Evolutionary conservation across 2,329 filamentous ascomycete genomes (phyloP).

Genomic region (Fusarium sp.): DNA sequence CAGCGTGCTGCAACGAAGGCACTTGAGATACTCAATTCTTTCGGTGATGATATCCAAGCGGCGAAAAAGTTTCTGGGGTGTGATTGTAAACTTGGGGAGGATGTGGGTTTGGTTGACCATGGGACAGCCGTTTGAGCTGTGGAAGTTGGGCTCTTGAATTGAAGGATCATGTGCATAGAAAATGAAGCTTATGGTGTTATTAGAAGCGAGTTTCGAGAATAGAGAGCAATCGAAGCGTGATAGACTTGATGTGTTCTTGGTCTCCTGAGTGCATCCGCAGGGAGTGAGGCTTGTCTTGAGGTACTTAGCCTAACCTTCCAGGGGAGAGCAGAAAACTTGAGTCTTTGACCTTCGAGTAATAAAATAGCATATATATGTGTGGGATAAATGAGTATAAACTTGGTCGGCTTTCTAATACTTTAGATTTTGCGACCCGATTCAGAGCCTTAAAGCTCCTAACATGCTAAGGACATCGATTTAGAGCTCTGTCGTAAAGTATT

Average conservation of each 20-base stretch:
- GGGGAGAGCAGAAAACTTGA: too few species aligned
- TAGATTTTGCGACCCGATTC: too few species aligned
- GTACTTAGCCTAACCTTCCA: neutral
- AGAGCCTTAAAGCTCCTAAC: too few species aligned
- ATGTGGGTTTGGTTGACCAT: slow-evolving; percentile 10
- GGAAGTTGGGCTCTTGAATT: accelerated
- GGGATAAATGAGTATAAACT: too few species aligned
- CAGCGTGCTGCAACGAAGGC: slow-evolving; percentile 72
- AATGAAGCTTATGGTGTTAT: accelerated
- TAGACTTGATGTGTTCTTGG: neutral
- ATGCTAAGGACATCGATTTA: too few species aligned
- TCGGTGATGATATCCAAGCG: slow-evolving; percentile 58
- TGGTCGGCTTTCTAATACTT: too few species aligned
- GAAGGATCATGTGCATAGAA: accelerated
- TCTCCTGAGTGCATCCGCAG: neutral
- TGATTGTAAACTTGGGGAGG: slow-evolving; percentile 61
- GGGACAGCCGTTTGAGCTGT: slow-evolving; percentile 27
- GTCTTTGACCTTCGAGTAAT: too few species aligned
- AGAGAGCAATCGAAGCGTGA: neutral
- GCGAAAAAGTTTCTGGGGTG: slow-evolving; percentile 74
- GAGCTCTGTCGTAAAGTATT: neutral
- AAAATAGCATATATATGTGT: too few species aligned
- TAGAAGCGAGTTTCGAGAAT: neutral
- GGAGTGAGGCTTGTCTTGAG: neutral
- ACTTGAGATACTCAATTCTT: slow-evolving; percentile 59